Conservation (phyloP, 2,329 filamentous ascomycete genomes). For the Macroventuria anomochaeta region DNA sequence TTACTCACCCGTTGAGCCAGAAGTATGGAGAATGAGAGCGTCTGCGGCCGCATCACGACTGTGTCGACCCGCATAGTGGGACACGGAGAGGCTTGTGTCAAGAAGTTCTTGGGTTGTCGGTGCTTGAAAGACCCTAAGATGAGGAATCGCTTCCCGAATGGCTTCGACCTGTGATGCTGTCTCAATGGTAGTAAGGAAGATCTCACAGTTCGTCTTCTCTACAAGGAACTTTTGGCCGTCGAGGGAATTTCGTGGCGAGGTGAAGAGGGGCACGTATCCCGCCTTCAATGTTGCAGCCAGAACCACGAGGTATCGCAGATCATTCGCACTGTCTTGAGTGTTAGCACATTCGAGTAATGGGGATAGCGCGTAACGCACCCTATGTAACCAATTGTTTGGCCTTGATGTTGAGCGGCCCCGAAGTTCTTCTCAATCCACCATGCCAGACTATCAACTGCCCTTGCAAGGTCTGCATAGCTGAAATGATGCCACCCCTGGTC, state of each 20-base stretch:
- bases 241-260: slow-evolving; percentile 10
- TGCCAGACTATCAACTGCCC: slow-evolving; percentile 10
- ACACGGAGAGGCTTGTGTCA: not conserved
- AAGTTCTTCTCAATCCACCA: slow-evolving; percentile 12
- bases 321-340: not conserved
- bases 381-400: slow-evolving; percentile 15
- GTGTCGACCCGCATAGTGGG: not conserved
- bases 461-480: slow-evolving; percentile 9
- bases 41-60: not conserved
- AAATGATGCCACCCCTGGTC: slow-evolving; percentile 9
- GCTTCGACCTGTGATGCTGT: not conserved
- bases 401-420: slow-evolving; percentile 3
- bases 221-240: slow-evolving; percentile 9
- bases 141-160: not conserved
- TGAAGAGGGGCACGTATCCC: slow-evolving; percentile 11
- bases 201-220: slow-evolving; percentile 4
- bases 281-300: slow-evolving; percentile 8
- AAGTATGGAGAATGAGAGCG: slow-evolving; percentile 10
- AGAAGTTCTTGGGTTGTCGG: slow-evolving; percentile 11
- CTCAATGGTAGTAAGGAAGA: slow-evolving; percentile 7
- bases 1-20: slow-evolving; percentile 11
- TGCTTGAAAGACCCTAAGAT: not conserved
- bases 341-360: not conserved
- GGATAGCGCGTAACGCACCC: not conserved
- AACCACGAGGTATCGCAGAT: slow-evolving; percentile 9